phyloP scores from a whole-genome alignment of 352 stramenopile genomes.

The Phytophthora sp. region DNA sequence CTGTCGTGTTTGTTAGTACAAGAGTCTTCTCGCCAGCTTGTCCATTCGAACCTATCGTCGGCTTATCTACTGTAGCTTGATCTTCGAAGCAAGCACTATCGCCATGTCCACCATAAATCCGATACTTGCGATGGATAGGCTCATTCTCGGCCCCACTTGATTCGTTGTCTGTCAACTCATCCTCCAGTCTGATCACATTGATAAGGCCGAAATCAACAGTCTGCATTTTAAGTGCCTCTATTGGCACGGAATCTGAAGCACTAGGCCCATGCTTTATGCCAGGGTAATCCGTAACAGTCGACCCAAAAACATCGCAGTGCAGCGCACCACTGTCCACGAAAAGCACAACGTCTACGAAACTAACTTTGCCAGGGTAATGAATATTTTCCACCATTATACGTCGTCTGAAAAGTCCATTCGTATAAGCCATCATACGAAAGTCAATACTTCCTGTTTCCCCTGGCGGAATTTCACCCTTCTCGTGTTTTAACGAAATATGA shows the following conservation, averaged over 20 bases:
- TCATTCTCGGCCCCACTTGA: constrained; percentile 41
- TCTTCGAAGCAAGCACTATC: constrained; percentile 28
- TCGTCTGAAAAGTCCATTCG: constrained; percentile 77
- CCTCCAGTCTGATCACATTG: constrained; percentile 76
- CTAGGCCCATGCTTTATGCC: background rate
- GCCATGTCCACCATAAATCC: constrained; percentile 55
- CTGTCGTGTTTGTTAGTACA: constrained; percentile 68
- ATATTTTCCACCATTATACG: constrained; percentile 87
- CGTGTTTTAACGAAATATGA: constrained; percentile 67
- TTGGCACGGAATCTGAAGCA: background rate
- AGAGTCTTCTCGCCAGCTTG: constrained; percentile 29
- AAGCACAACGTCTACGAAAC: constrained; percentile 74
- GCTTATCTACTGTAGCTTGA: background rate
- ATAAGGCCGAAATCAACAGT: constrained; percentile 64
- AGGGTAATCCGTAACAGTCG: background rate
- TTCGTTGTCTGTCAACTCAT: constrained; percentile 53
- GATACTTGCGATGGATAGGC: constrained; percentile 52
- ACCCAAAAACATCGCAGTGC: constrained; percentile 39
- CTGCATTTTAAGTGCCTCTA: constrained; percentile 12
- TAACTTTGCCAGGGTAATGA: constrained; percentile 83
- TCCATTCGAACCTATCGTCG: background rate
- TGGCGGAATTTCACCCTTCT: constrained; percentile 75
- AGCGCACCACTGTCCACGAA: constrained; percentile 84
- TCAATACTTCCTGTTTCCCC: constrained; percentile 59
- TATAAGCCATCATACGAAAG: constrained; percentile 72